Conservation (phyloP, 2,329 filamentous ascomycete genomes). For the Exophiala oligosperma region DNA sequence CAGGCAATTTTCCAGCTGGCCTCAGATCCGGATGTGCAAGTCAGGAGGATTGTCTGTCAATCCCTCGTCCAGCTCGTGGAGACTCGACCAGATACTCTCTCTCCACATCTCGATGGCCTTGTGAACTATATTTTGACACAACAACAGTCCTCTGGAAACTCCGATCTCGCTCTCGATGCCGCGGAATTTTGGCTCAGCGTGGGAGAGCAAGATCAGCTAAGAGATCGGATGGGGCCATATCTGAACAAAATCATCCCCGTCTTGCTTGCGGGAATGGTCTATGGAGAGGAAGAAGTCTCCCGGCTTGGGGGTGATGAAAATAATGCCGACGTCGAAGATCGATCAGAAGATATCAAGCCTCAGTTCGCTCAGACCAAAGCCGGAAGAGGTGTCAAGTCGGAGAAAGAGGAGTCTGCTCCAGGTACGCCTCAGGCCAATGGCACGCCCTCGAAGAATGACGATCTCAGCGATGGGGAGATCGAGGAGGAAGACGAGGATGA, state of each 20-base stretch:
- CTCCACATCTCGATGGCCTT: conserved; percentile 81
- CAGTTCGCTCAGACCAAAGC: conserved; percentile 75
- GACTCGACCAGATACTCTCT: conserved; percentile 82
- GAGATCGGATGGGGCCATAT: conserved; percentile 73
- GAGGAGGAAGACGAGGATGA: conserved; percentile 70
- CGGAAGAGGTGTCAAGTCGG: conserved; percentile 51
- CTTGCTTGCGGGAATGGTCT: conserved; percentile 91
- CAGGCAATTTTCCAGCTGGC: conserved; percentile 80
- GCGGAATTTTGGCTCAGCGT: conserved; percentile 97
- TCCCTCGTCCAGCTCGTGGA: conserved; percentile 92
- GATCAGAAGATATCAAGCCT: conserved; percentile 86
- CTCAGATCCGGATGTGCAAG: conserved; percentile 73
- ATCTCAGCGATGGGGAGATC: conserved; percentile 85
- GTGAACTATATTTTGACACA: conserved; percentile 93
- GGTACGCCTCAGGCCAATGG: conserved; percentile 50
- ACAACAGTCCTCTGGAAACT: conserved; percentile 77
- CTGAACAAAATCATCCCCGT: conserved; percentile 85
- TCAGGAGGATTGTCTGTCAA: conserved; percentile 89
- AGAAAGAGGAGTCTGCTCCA: conserved; percentile 29
- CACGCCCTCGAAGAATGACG: conserved; percentile 61
- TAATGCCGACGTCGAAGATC: conserved; percentile 89
- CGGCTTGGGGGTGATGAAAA: conserved; percentile 80
- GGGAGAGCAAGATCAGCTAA: conserved; percentile 80
- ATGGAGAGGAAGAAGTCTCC: conserved; percentile 88
- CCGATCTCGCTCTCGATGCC: conserved; percentile 88